A percentile compares a stretch with the other conserved stretches of the same genome.
These are phyloP conservation scores for Adansonia grandidieri DNA, from an alignment of 441 rosid genomes.

Conservation along the genomic window DNA sequence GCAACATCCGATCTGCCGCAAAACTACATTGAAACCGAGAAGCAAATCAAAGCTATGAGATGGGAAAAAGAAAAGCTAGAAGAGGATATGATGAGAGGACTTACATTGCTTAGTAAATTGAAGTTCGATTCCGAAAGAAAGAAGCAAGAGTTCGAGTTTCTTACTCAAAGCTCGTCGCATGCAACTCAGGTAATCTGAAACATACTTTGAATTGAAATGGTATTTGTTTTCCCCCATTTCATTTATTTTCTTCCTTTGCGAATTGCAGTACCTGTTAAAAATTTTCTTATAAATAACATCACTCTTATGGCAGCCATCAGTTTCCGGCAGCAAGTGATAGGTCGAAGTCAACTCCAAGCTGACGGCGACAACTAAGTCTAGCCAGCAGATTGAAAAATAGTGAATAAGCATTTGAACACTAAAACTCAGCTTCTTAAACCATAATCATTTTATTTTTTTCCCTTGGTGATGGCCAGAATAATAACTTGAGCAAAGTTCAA, in stretches of 20 bases:
- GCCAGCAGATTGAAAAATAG: not conserved
- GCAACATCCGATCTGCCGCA: constrained; percentile 33
- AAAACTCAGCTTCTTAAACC: too few species aligned
- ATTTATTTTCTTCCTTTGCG: not conserved
- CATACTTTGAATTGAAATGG: not conserved
- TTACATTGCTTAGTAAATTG: constrained; percentile 43
- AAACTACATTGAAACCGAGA: constrained; percentile 53
- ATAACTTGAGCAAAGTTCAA: not conserved
- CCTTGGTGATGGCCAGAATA: not conserved
- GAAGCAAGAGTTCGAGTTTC: constrained; percentile 69
- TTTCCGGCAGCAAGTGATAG: constrained; percentile 32
- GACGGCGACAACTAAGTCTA: not conserved
- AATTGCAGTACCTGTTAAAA: not conserved
- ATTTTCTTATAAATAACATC: not conserved
- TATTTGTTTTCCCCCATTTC: not conserved
- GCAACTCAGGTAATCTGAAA: constrained; percentile 46
- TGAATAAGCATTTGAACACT: too few species aligned
- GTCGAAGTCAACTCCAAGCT: constrained; percentile 24
- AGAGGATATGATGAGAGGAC: constrained; percentile 69
- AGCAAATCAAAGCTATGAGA: constrained; percentile 57
- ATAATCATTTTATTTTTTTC: not conserved
- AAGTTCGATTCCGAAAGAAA: constrained; percentile 50
- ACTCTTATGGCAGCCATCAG: constrained; percentile 32
- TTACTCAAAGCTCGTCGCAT: constrained; percentile 56
- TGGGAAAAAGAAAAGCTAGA: constrained; percentile 62